Conservation (phyloP, 1,284 basidiomycete genomes). For the Ustilago tritici region DNA sequence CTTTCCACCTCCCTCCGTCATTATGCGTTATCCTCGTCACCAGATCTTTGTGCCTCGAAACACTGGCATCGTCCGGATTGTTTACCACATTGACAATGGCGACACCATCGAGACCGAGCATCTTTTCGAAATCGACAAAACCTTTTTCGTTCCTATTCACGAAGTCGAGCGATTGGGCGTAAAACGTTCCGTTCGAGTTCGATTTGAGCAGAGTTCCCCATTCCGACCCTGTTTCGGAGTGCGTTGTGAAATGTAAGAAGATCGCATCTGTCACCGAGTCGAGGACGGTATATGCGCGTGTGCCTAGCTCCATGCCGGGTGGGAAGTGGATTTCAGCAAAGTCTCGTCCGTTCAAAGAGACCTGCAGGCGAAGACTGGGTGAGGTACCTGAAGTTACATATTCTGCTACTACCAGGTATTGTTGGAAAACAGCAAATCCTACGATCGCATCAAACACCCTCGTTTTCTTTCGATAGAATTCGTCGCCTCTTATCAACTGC, state of each 20-base stretch:
- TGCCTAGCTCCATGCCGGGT: constrained; percentile 85
- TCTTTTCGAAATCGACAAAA: constrained; percentile 98
- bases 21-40: constrained; percentile 94
- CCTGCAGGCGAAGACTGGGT: constrained; percentile 77
- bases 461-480: constrained; percentile 80
- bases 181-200: constrained; percentile 98
- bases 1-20: constrained; percentile 93
- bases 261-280: constrained; percentile 93
- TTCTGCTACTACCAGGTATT: constrained; percentile 93
- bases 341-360: constrained; percentile 86
- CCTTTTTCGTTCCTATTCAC: constrained; percentile 89
- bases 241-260: constrained; percentile 95
- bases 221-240: constrained; percentile 78
- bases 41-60: constrained; percentile 82
- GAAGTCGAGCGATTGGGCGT: constrained; percentile 83
- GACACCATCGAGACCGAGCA: constrained; percentile 94
- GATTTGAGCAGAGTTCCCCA: constrained; percentile 94
- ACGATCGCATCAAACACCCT: constrained; percentile 85
- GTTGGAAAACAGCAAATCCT: constrained; percentile 95
- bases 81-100: constrained; percentile 90
- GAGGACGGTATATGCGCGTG: constrained; percentile 91
- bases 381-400: constrained; percentile 72
- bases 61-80: constrained; percentile 81
- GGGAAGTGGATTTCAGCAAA: constrained; percentile 92
- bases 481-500: constrained; percentile 81